These are phyloP conservation scores for Umbelopsis sp. DNA, from an alignment of 192 early-diverging fungal species.

Conservation along the genomic window DNA sequence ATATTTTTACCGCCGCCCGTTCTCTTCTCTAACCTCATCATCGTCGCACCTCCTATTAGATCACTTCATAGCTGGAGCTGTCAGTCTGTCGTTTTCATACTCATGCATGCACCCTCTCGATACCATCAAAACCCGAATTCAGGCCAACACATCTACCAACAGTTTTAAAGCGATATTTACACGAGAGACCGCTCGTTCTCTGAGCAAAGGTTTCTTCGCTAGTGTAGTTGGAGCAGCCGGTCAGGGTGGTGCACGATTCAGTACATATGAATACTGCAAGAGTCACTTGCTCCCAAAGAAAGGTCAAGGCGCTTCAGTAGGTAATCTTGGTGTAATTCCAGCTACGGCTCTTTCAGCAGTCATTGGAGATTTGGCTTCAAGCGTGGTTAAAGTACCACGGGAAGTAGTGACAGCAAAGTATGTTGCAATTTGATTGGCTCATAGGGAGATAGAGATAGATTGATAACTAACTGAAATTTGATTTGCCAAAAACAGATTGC, in stretches of 20 bases:
- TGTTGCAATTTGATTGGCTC: slow-evolving; percentile 12
- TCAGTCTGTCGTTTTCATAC: slow-evolving; percentile 66
- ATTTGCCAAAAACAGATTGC: slow-evolving; percentile 44
- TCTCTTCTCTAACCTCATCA: neutral
- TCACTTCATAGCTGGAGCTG: slow-evolving; percentile 64
- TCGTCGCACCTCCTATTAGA: slow-evolving; percentile 31
- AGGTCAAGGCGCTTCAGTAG: slow-evolving; percentile 28
- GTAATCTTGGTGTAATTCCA: slow-evolving; percentile 49
- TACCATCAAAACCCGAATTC: slow-evolving; percentile 73
- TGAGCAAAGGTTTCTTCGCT: slow-evolving; percentile 66
- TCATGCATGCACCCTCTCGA: slow-evolving; percentile 79
- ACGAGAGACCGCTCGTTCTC: slow-evolving; percentile 46
- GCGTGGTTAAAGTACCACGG: slow-evolving; percentile 76
- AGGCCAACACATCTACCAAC: slow-evolving; percentile 48
- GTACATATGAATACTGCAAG: slow-evolving; percentile 73
- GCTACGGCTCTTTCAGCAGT: slow-evolving; percentile 73
- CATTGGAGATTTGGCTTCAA: slow-evolving; percentile 69
- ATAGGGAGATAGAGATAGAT: neutral
- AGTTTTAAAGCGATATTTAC: slow-evolving; percentile 52
- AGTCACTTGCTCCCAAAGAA: slow-evolving; percentile 46
- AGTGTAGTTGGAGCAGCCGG: slow-evolving; percentile 71
- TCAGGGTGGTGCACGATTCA: slow-evolving; percentile 72
- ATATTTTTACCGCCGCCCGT: too few species aligned
- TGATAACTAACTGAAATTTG: slow-evolving; percentile 18
- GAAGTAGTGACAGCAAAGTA: slow-evolving; percentile 70